A percentile compares a stretch with the other conserved stretches of the same genome.
Conservation (phyloP, 257 asterid species). For the Solanum habrochaites region DNA sequence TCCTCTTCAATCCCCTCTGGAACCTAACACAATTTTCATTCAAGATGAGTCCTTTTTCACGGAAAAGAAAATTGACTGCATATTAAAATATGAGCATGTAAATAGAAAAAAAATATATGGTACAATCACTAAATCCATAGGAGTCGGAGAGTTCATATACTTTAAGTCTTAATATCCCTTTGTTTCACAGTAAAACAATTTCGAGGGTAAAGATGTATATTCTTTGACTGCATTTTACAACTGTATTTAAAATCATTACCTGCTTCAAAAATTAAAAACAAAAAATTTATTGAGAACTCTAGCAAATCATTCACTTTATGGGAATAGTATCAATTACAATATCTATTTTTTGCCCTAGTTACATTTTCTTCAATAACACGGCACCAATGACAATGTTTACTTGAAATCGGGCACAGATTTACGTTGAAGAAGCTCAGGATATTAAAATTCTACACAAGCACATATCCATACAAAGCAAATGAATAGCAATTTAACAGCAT, state of each 20-base stretch:
- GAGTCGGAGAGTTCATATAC: not conserved
- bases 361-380: not conserved
- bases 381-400: not conserved
- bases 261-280: not conserved
- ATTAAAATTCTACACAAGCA: not conserved
- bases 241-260: not conserved
- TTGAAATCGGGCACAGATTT: not conserved
- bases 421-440: not conserved
- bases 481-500: not conserved
- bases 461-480: not conserved
- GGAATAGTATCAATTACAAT: not conserved
- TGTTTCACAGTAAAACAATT: not conserved
- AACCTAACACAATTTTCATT: not conserved
- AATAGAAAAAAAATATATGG: too few species aligned
- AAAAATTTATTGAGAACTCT: rapidly evolving
- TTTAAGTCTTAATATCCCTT: not conserved
- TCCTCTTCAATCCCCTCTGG: conserved; percentile 23
- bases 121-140: not conserved
- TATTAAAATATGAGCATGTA: not conserved
- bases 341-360: too few species aligned
- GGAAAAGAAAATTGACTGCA: not conserved
- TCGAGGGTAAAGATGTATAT: not conserved
- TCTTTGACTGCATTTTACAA: not conserved
- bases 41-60: not conserved
- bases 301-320: not conserved